Base-by-base conservation (phyloP, 169 alveolate genomes). In the Eimeria necatrix region DNA sequence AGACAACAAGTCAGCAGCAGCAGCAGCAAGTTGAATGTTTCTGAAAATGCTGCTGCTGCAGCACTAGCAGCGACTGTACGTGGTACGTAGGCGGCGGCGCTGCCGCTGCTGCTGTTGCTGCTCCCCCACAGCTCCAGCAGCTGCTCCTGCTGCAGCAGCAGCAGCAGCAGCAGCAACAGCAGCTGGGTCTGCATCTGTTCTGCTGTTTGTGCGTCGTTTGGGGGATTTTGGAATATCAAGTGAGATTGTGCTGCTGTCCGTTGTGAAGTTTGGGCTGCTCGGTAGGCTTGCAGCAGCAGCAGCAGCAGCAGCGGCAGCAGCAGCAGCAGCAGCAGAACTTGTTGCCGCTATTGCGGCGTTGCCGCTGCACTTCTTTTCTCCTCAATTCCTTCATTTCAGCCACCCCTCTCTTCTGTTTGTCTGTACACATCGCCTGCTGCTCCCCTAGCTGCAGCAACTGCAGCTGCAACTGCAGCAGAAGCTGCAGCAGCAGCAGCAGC, bases 121-220 rank as follows among this genome's bases (percentile, higher is more conserved):
- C 86, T 76, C 86, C 86, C 86, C 86, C 86, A 49, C 90, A 52
- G 90, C 90, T 81, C 73, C 90, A 51, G 90, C 73, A 41, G 90
- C 90, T 8, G 90, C 90, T 78, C 41, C 78, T 68, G 78, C 46
- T 68, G n/a, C 78, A 14, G 88, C 88, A 10, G 68, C 71, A 10
- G 73, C 90, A 4, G 73, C 51, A 10, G 71, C 71, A 0, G 68
- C 71, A 49, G 86, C 86, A 76, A 71, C 90, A 81, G 73, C 90
- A 53, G 90, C 73, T 18, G 90, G 71, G 32, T 32, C 71, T 81
- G 71, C 71, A 53, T 53, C 90, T 81, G 90, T 81, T 53, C 90
- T 24, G 71, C 73, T 52, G 90, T 81, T 81, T 81, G 53, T 51
- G 73, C 71, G 64, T 81, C 59, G 90, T 81, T 53, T 81, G 90